phyloP scores from a whole-genome alignment of 164 flowering plant genomes.

The Berberis vulgaris region DNA sequence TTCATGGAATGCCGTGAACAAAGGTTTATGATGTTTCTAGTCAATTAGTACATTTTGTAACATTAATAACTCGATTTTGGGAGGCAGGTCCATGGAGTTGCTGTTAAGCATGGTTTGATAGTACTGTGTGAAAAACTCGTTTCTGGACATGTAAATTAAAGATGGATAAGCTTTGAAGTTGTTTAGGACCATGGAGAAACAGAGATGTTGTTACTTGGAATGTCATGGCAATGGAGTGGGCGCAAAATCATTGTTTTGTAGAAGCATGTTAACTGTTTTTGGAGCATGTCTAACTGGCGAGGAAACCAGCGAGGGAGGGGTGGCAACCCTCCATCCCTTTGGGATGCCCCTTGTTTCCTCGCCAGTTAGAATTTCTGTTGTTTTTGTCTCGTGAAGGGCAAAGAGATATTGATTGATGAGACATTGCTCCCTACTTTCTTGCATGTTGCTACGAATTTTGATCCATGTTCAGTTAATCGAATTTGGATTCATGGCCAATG shows the following conservation, averaged over 20 bases:
- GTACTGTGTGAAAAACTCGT: constrained; percentile 36
- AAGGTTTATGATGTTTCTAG: constrained; percentile 41
- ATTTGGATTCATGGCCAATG: constrained; percentile 31
- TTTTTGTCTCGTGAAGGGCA: constrained; percentile 47
- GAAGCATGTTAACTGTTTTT: constrained; percentile 31
- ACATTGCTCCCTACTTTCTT: constrained; percentile 39
- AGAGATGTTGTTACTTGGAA: constrained; percentile 58
- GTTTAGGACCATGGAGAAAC: constrained; percentile 17
- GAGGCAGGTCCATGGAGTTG: constrained; percentile 43
- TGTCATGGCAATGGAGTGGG: constrained; percentile 47
- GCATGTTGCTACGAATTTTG: constrained; percentile 40
- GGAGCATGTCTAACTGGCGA: no score
- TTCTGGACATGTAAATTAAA: constrained; percentile 54
- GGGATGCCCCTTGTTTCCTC: no score
- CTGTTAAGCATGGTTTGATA: constrained; percentile 29
- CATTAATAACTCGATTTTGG: constrained; percentile 28
- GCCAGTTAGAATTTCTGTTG: no score
- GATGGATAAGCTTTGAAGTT: constrained; percentile 35
- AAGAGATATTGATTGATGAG: constrained; percentile 42
- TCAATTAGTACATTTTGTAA: constrained; percentile 41
- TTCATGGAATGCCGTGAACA: constrained; percentile 61
- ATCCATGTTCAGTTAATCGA: constrained; percentile 45
- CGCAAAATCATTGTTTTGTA: constrained; percentile 32
- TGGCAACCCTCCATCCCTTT: no score
- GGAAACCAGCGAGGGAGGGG: no score